Evolutionary conservation across 2,329 filamentous ascomycete species (phyloP), one percentile per base, ranked within the genome.

Genomic region (Epichloe glyceriae): DNA sequence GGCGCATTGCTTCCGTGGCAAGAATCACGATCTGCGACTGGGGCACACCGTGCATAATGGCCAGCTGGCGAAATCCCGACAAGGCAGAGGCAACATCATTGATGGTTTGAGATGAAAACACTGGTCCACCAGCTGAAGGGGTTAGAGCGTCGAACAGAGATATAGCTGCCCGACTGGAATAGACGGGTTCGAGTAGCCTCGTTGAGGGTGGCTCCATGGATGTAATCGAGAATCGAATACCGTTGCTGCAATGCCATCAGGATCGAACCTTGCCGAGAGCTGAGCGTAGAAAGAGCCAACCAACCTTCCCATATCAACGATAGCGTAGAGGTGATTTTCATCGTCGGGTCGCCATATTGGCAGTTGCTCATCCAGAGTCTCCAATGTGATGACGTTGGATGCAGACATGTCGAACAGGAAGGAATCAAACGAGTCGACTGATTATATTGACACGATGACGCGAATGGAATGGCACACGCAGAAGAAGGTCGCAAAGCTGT

Each of bases 151-250:
- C 88, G 67, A 93, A 95, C 11, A 96, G 76, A 2, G 89, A 95
- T 52, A 96, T 93, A 20, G 76, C 78, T 10, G 82, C 84, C 5
- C 90, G 83, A 59, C 88, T 81, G 59, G 85, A 80, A 67, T 88
- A 94, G 51, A 95, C 60, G 26, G 85, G 90, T 17, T 77, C 82
- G 41, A 95, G 75, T 22, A 89, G 79, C 22, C 89, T 84, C 22
- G 85, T 75, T 39, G 73, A 79, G 4, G 81, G 79, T 20, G 85
- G 82, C 4, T 82, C 77, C n/a, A 94, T 75, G 57, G 88, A 82
- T 8, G 88, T 87, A 60, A 95, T 88, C 43, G 88, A 91, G 73
- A 95, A 95, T 50, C 90, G 87, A 60, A 95, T 91, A 60, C 89
- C 90, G 72, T 95, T 96, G 72, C 88, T 88, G 57, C 22, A 37